A percentile compares a stretch with the other conserved stretches of the same genome.
Conservation (phyloP, 106 monocot species). For the Acanthochlamys bracteata region DNA sequence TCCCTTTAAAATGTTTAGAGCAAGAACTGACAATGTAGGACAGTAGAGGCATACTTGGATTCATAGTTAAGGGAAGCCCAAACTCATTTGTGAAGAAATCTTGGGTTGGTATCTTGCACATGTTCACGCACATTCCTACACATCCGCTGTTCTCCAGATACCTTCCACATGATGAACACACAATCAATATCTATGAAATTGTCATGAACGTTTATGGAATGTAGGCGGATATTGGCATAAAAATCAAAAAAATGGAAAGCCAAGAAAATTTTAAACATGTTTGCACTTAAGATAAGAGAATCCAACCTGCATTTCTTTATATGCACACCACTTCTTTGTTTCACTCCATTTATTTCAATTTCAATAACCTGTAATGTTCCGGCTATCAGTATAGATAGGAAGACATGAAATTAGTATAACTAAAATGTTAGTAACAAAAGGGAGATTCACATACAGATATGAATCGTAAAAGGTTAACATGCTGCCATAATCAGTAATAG, state of each 20-base stretch:
- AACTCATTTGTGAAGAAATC: slow-evolving; percentile 99
- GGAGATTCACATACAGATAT: not conserved
- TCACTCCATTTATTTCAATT: slow-evolving; percentile 84
- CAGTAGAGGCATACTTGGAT: slow-evolving; percentile 51
- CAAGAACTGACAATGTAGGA: not conserved
- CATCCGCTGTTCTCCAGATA: slow-evolving; percentile 96
- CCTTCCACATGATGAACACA: slow-evolving; percentile 16
- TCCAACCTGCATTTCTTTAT: slow-evolving; percentile 82
- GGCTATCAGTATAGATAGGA: not conserved
- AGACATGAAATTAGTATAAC: not conserved
- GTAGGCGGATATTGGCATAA: too few relatives aligned
- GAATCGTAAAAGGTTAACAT: not conserved
- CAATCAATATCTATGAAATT: not conserved
- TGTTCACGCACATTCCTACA: slow-evolving; percentile 95
- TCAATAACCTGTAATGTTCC: slow-evolving; percentile 59
- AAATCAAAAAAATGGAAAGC: not conserved
- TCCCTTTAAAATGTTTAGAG: not conserved
- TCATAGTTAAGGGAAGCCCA: slow-evolving; percentile 97
- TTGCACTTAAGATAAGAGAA: not conserved
- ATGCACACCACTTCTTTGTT: slow-evolving; percentile 86
- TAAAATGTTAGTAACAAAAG: too few relatives aligned
- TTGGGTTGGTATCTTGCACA: slow-evolving; percentile 94
- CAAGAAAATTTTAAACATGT: not conserved
- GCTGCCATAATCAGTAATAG: not conserved
- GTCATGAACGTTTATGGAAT: not conserved